phyloP scores from a whole-genome alignment of 345 rosid species.

The Bruguiera sexangula region DNA sequence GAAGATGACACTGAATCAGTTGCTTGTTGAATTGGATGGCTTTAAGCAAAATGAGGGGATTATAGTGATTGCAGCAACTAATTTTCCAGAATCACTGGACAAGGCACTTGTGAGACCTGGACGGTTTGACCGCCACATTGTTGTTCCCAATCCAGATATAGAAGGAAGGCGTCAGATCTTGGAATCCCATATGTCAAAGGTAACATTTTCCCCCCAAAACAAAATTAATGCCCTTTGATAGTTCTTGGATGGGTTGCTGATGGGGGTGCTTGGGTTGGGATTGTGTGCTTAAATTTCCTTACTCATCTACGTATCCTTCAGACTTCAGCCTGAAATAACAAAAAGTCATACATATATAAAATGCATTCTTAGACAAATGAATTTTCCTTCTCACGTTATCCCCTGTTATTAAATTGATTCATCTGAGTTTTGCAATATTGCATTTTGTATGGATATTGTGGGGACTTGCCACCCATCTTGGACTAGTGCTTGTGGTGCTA shows the following conservation, averaged over 20 bases:
- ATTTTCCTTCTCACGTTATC: no score
- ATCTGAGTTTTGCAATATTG: no score
- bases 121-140: conserved; percentile 89
- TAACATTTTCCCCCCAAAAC: conserved; percentile 22
- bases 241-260: no score
- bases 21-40: conserved; percentile 95
- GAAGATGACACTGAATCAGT: conserved; percentile 97
- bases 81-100: conserved; percentile 90
- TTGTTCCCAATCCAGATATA: conserved; percentile 94
- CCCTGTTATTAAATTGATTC: no score
- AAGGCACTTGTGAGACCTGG: conserved; percentile 98
- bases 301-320: not conserved
- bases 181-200: conserved; percentile 98
- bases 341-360: no score
- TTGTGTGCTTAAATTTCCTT: not conserved
- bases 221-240: no score
- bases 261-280: not conserved
- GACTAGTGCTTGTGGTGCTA: not conserved
- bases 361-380: no score
- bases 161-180: conserved; percentile 95
- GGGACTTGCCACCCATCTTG: not conserved
- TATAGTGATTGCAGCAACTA: conserved; percentile 93
- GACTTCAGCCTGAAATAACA: no score
- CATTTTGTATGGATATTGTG: not conserved
- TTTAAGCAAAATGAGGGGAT: conserved; percentile 98